Conservation (phyloP, 805 yeast genomes). For the Wickerhamiella azymoides region DNA sequence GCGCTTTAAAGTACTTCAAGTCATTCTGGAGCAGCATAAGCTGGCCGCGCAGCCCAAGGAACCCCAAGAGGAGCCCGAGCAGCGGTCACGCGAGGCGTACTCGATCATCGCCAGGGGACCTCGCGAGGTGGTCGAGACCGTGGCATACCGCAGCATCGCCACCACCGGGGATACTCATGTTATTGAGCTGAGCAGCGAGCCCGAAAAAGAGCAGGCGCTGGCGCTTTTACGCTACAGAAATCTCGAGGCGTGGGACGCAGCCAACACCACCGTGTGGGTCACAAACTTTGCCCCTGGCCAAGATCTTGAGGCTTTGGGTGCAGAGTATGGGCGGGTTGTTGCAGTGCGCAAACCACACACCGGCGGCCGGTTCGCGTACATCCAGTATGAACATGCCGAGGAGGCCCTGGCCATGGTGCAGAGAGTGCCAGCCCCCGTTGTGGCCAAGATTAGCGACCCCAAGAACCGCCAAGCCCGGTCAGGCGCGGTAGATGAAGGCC, state of each 20-base stretch:
- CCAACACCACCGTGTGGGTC: conserved; percentile 8
- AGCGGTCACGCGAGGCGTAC: not conserved
- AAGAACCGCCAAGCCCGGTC: not conserved
- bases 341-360: conserved; percentile 6
- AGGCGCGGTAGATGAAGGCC: conserved; percentile 2
- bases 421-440: not conserved
- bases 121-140: not conserved
- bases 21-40: no score
- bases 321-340: conserved; percentile 6
- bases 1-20: no score
- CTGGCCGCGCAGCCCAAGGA: no score
- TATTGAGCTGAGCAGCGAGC: conserved; percentile 3
- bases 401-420: conserved; percentile 2
- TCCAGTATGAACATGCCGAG: conserved; percentile 3
- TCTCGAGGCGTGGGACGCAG: conserved; percentile 1
- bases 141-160: not conserved
- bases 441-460: conserved; percentile 9
- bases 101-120: not conserved
- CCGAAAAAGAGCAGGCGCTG: conserved; percentile 1
- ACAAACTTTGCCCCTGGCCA: conserved; percentile 3
- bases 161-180: not conserved
- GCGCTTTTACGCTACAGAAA: not conserved
- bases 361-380: conserved; percentile 8
- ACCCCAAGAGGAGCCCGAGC: not conserved
- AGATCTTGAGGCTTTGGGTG: not conserved